A percentile compares a stretch with the other conserved stretches of the same genome.
Conservation (phyloP, 2,329 filamentous ascomycete species). For the Epicoccum sorghinum region DNA sequence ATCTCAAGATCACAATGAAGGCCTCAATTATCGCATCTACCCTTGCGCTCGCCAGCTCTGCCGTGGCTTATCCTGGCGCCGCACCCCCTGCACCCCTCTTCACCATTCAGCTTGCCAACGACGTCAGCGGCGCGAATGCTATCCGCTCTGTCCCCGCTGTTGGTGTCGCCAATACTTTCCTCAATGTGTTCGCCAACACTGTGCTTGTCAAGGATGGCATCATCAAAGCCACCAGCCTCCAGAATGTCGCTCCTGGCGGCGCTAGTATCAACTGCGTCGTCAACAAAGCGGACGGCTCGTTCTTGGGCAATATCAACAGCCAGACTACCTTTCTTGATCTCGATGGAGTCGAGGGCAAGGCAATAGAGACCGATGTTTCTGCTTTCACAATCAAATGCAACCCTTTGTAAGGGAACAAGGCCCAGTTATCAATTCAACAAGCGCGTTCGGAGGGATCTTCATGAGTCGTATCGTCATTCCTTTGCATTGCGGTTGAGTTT, state of each 20-base stretch:
- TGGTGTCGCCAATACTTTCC: slow-evolving; percentile 12
- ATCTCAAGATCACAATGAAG: slow-evolving; percentile 25
- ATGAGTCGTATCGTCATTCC: too few relatives aligned
- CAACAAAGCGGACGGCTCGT: slow-evolving; percentile 1
- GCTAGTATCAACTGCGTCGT: slow-evolving; percentile 18
- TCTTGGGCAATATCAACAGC: slow-evolving; percentile 17
- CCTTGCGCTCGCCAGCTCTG: slow-evolving; percentile 16
- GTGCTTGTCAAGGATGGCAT: slow-evolving; percentile 15
- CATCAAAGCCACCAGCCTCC: slow-evolving; percentile 24
- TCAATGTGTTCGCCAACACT: slow-evolving; percentile 19
- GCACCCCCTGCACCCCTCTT: slow-evolving; percentile 10
- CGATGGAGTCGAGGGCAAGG: slow-evolving; percentile 15
- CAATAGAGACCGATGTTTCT: slow-evolving; percentile 23
- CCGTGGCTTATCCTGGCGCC: slow-evolving; percentile 22
- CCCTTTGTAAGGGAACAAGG: too few relatives aligned
- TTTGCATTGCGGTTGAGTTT: too few relatives aligned
- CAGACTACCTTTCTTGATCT: slow-evolving; percentile 23
- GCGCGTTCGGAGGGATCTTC: too few relatives aligned
- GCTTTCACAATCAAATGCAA: slow-evolving; percentile 11
- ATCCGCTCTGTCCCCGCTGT: slow-evolving; percentile 14
- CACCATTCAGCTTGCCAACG: slow-evolving; percentile 25
- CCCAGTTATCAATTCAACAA: too few relatives aligned
- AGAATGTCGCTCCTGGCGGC: slow-evolving; percentile 19
- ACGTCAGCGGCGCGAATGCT: slow-evolving; percentile 21
- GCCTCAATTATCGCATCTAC: slow-evolving; percentile 21